Conservation (phyloP, 306 rosid genomes). For the Begonia fuchsioides region DNA sequence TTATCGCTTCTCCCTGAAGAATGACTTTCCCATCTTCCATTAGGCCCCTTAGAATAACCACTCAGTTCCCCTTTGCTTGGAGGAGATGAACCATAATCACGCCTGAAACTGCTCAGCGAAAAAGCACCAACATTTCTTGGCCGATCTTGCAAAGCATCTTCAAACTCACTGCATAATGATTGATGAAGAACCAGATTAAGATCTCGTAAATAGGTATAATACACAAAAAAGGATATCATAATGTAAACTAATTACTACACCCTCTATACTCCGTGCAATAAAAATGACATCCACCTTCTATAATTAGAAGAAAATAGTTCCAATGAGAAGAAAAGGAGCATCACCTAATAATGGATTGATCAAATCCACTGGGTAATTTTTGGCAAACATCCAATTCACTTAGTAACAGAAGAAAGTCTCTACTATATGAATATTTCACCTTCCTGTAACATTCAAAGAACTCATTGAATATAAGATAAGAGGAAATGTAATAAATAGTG, state of each 20-base stretch:
- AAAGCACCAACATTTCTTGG: constrained; percentile 55
- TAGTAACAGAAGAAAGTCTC: constrained; percentile 67
- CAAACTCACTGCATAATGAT: constrained; percentile 48
- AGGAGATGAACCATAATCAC: constrained; percentile 73
- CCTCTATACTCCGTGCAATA: too few relatives aligned
- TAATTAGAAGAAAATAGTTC: neutral
- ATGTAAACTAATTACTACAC: neutral
- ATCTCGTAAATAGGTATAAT: constrained; percentile 7
- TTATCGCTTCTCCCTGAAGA: constrained; percentile 61
- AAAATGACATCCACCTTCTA: neutral
- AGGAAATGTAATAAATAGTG: constrained; percentile 1
- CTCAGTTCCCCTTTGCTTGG: constrained; percentile 56
- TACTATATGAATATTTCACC: constrained; percentile 35
- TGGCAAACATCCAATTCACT: constrained; percentile 66
- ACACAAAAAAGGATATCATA: neutral
- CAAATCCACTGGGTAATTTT: constrained; percentile 65
- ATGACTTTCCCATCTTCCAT: constrained; percentile 82
- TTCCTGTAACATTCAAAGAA: constrained; percentile 40
- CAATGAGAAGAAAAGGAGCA: constrained; percentile 3
- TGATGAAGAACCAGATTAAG: constrained; percentile 5
- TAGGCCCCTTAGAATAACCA: constrained; percentile 46
- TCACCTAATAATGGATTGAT: constrained; percentile 64
- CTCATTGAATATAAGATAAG: constrained; percentile 5
- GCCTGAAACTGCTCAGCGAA: constrained; percentile 45
- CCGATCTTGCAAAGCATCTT: constrained; percentile 51